Evolutionary conservation across 257 asterid species (phyloP).

Genomic region (Solanum infundibuliforme): DNA sequence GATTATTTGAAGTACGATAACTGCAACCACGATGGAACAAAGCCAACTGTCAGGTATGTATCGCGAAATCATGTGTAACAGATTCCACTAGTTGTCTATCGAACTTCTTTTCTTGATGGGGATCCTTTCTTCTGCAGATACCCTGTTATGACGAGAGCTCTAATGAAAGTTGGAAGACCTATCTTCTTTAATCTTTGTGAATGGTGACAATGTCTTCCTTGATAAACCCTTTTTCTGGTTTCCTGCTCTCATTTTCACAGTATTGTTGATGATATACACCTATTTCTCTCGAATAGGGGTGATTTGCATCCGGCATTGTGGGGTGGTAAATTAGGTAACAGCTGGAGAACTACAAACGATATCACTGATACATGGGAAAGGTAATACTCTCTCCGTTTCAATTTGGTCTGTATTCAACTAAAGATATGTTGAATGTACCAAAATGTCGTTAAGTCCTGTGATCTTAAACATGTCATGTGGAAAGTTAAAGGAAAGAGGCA

Average conservation of each 20-base stretch:
- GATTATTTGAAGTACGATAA: conserved; percentile 93
- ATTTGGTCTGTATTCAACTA: neutral
- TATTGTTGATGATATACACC: neutral
- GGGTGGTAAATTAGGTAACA: conserved; percentile 64
- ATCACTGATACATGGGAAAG: conserved; percentile 77
- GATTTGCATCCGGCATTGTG: conserved; percentile 90
- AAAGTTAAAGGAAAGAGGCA: neutral
- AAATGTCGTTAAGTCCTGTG: neutral
- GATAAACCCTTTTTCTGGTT: neutral
- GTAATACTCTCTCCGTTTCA: conserved; percentile 11
- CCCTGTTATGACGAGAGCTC: conserved; percentile 82
- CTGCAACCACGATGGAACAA: conserved; percentile 59
- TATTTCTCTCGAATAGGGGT: conserved; percentile 41
- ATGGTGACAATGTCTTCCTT: conserved; percentile 32
- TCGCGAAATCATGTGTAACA: neutral
- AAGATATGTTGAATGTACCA: neutral
- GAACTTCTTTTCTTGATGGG: neutral
- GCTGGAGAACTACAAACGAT: conserved; percentile 93
- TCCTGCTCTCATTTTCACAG: neutral
- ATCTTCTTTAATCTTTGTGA: conserved; percentile 82
- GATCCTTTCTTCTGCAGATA: conserved; percentile 27
- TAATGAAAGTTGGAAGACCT: conserved; percentile 60
- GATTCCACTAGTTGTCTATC: neutral
- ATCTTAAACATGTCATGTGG: neutral
- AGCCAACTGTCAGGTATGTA: conserved; percentile 52